Conservation (phyloP, 2,329 filamentous ascomycete species). For the Ascochyta fabae region DNA sequence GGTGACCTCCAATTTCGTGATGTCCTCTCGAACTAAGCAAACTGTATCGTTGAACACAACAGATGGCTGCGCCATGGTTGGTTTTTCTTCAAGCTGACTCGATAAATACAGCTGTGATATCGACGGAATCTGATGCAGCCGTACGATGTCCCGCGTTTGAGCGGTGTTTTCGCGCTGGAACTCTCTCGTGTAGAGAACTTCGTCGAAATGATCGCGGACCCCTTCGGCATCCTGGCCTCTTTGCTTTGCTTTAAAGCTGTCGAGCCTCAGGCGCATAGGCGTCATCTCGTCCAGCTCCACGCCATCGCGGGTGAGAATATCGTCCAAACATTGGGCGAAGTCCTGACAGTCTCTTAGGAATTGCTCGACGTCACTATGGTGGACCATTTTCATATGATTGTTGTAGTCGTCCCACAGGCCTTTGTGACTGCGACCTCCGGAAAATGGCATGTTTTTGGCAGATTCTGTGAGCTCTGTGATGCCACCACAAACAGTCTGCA, state of each 20-base stretch:
- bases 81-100: constrained; percentile 30
- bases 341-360: constrained; percentile 31
- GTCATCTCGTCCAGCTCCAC: constrained; percentile 28
- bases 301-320: constrained; percentile 22
- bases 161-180: constrained; percentile 25
- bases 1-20: constrained; percentile 42
- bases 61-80: constrained; percentile 32
- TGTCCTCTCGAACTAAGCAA: constrained; percentile 41
- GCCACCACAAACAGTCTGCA: constrained; percentile 30
- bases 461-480: constrained; percentile 30
- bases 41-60: constrained; percentile 36
- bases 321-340: constrained; percentile 31
- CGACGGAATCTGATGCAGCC: constrained; percentile 35
- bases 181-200: constrained; percentile 34
- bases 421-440: constrained; percentile 4
- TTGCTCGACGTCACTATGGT: constrained; percentile 23
- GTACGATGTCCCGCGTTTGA: constrained; percentile 24
- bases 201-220: constrained; percentile 29
- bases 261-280: constrained; percentile 27
- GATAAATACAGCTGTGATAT: constrained; percentile 37
- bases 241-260: constrained; percentile 28
- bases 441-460: constrained; percentile 9
- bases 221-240: constrained; percentile 22
- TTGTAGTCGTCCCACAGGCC: constrained; percentile 38
- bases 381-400: constrained; percentile 23